These are phyloP conservation scores for Boletus mariae DNA, from an alignment of 1,284 basidiomycete genomes.

Conservation along the genomic window DNA sequence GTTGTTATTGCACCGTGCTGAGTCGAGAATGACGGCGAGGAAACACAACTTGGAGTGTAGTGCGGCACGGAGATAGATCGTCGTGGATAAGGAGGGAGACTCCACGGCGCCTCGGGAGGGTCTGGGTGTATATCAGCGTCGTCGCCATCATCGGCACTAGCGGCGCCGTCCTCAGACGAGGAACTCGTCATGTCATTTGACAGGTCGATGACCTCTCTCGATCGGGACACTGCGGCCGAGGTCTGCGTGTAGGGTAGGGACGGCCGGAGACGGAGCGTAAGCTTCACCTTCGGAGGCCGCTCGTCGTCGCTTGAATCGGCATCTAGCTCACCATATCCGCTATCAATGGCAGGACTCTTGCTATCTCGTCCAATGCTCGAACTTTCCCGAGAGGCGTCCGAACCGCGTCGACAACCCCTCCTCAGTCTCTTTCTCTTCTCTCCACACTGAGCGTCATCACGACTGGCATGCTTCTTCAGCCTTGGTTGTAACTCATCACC, in stretches of 20 bases:
- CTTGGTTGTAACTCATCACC: conserved; percentile 17
- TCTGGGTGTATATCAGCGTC: conserved; percentile 27
- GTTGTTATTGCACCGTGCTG: conserved; percentile 23
- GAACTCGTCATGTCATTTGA: conserved; percentile 37
- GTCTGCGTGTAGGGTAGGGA: conserved; percentile 21
- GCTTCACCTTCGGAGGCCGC: conserved; percentile 62
- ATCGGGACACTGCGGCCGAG: conserved; percentile 16
- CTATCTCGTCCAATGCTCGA: conserved; percentile 12
- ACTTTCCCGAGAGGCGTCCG: conserved; percentile 14
- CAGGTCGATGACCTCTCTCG: conserved; percentile 40
- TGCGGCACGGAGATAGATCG: conserved; percentile 52
- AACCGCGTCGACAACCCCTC: conserved; percentile 42
- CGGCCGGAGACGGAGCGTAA: conserved; percentile 56
- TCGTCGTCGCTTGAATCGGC: conserved; percentile 36
- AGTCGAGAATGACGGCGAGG: conserved; percentile 21
- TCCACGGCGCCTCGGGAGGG: conserved; percentile 26
- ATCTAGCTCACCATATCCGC: conserved; percentile 36
- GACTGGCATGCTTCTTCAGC: conserved; percentile 37
- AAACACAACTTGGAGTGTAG: conserved; percentile 44
- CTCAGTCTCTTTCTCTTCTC: conserved; percentile 65
- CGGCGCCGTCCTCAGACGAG: conserved; percentile 26
- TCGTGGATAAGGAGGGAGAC: conserved; percentile 41
- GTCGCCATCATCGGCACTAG: conserved; percentile 29
- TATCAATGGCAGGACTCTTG: conserved; percentile 25
- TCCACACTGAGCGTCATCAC: conserved; percentile 50